These are phyloP conservation scores for Magnolia kwangsiensis DNA, from an alignment of 164 flowering plant species.

Conservation along the genomic window DNA sequence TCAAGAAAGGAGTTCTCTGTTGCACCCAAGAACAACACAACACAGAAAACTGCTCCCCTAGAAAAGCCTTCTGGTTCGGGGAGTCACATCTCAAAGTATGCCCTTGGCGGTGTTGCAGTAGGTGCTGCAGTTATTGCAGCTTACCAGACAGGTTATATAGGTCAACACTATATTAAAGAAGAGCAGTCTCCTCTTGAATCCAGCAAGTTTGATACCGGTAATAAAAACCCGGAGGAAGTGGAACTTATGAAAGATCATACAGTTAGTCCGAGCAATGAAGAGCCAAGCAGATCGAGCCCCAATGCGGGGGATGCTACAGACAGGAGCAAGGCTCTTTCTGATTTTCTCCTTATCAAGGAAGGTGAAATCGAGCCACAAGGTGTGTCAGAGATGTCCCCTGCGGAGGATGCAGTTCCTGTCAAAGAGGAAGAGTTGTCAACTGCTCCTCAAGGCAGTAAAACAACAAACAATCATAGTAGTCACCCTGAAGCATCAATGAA, in stretches of 20 bases:
- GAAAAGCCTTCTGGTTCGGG: constrained; percentile 38
- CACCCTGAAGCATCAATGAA: constrained; percentile 27
- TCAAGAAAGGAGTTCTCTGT: constrained; percentile 55
- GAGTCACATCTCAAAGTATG: constrained; percentile 30
- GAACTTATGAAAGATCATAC: constrained; percentile 13
- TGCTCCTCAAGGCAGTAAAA: constrained; percentile 9
- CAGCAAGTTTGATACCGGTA: not conserved
- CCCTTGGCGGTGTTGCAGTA: constrained; percentile 47
- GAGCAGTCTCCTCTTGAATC: constrained; percentile 14
- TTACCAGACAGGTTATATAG: constrained; percentile 59
- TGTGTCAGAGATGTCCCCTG: constrained; percentile 13
- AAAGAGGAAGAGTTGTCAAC: constrained; percentile 30
- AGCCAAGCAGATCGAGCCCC: constrained; percentile 16
- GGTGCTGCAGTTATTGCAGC: constrained; percentile 50
- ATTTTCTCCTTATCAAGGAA: constrained; percentile 10
- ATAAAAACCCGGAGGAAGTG: constrained; percentile 13
- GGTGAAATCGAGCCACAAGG: constrained; percentile 18
- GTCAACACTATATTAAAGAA: constrained; percentile 28
- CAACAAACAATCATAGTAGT: constrained; percentile 24
- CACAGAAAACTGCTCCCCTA: constrained; percentile 25
- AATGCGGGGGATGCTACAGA: constrained; percentile 22
- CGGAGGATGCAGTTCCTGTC: constrained; percentile 15
- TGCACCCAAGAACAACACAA: constrained; percentile 24
- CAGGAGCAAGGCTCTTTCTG: constrained; percentile 23
- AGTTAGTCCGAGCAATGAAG: constrained; percentile 19